phyloP scores from a whole-genome alignment of 2,329 filamentous ascomycete genomes.

The Ascomycota sp. region DNA sequence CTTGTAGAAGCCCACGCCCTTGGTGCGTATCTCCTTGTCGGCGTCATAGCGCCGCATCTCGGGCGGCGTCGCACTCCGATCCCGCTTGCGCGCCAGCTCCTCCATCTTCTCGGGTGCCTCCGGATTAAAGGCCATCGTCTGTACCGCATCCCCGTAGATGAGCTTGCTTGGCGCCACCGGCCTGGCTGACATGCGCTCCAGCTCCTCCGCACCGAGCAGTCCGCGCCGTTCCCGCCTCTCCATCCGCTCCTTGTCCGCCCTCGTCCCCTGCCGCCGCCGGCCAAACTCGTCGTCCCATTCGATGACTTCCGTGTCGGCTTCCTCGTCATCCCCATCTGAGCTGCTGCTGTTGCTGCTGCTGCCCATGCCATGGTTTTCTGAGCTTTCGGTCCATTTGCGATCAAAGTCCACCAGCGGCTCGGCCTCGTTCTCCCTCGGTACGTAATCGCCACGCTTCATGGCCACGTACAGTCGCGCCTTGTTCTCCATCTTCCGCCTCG shows the following conservation, averaged over 20 bases:
- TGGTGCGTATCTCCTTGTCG: slow-evolving; percentile 60
- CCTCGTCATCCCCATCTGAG: slow-evolving; percentile 17
- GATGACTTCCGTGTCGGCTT: slow-evolving; percentile 39
- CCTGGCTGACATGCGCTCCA: slow-evolving; percentile 48
- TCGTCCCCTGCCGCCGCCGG: slow-evolving; percentile 53
- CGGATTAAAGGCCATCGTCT: slow-evolving; percentile 64
- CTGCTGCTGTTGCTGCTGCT: slow-evolving; percentile 33
- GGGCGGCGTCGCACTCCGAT: slow-evolving; percentile 63
- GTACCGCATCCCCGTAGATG: slow-evolving; percentile 73
- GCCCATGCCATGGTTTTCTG: slow-evolving; percentile 18
- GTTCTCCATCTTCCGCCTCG: slow-evolving; percentile 67
- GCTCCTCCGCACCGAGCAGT: slow-evolving; percentile 34
- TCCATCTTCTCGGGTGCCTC: slow-evolving; percentile 57
- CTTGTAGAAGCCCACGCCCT: slow-evolving; percentile 80
- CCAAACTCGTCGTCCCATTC: slow-evolving; percentile 90
- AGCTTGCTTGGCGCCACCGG: slow-evolving; percentile 46
- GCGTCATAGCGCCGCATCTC: slow-evolving; percentile 73
- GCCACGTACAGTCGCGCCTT: slow-evolving; percentile 77
- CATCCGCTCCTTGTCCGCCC: slow-evolving; percentile 43
- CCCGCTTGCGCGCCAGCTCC: slow-evolving; percentile 54
- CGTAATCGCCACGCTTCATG: slow-evolving; percentile 75
- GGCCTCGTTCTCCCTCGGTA: slow-evolving; percentile 42
- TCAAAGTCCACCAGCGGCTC: slow-evolving; percentile 80
- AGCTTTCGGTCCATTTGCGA: slow-evolving; percentile 67
- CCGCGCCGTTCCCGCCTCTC: slow-evolving; percentile 31